Evolutionary conservation across 192 early-diverging fungal genomes (phyloP).

Genomic region (Fimicolochytrium jonesii): DNA sequence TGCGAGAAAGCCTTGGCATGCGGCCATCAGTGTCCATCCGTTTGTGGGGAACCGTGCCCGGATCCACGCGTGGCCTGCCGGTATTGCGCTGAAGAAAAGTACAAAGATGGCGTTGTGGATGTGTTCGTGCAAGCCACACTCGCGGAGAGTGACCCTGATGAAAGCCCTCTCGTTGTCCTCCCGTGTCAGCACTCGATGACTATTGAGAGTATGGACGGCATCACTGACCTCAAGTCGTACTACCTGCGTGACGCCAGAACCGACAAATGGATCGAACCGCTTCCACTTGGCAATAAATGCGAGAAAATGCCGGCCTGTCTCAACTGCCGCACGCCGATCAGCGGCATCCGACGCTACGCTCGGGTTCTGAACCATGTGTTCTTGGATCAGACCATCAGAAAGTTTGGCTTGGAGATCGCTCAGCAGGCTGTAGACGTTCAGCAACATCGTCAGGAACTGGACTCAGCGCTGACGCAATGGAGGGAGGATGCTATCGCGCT

Average conservation of each 20-base stretch:
- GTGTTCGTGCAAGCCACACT: constrained; percentile 25
- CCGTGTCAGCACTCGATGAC: constrained; percentile 52
- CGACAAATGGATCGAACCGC: constrained; percentile 15
- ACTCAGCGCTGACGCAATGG: background rate
- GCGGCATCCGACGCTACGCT: constrained; percentile 20
- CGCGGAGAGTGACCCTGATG: constrained; percentile 39
- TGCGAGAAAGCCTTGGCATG: constrained; percentile 34
- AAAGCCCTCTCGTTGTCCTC: constrained; percentile 42
- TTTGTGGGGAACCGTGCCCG: constrained; percentile 37
- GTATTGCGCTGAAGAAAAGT: constrained; percentile 4
- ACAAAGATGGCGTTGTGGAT: constrained; percentile 10
- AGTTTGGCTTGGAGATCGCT: constrained; percentile 10
- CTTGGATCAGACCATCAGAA: background rate
- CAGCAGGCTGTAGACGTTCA: background rate
- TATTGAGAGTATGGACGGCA: constrained; percentile 46
- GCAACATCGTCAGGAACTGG: background rate
- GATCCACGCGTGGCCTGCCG: constrained; percentile 14
- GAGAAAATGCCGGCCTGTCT: constrained; percentile 30
- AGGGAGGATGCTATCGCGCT: background rate
- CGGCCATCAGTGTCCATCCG: constrained; percentile 34
- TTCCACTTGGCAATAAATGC: background rate
- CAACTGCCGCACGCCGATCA: constrained; percentile 42
- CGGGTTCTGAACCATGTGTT: constrained; percentile 19
- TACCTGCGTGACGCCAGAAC: constrained; percentile 25
- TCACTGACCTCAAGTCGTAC: constrained; percentile 37